Base-by-base conservation (phyloP, 192 early-diverging fungal species). In the Chytriomyces sp. region DNA sequence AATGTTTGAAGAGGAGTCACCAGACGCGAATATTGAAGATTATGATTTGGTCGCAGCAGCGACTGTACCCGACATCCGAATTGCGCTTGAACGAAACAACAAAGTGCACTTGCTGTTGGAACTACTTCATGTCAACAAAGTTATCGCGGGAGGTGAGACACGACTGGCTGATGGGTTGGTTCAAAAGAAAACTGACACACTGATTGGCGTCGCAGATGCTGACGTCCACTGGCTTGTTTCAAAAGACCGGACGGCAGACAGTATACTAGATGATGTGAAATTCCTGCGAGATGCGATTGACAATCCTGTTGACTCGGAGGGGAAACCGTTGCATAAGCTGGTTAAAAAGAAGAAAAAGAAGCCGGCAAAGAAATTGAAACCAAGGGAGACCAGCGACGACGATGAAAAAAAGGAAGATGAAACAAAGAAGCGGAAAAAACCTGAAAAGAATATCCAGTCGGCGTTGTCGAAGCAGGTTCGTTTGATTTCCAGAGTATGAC, bases 71-170 rank as follows among this genome's bases (percentile, higher is more conserved):
- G 78, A 7, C 43, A 75, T 44, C 79, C 67, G 53, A 75, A 78
- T 24, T 80, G 76, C 78, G 5, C 20, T 83, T 35, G 67, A 78
- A 10, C 26, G 77, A 10, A 73, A 84, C 43, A 77, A 82, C n/a
- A 78, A 81, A 20, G 67, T 87, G 44, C 77, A 80, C 16, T 73
- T 87, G 23, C 76, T 87, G 44, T 67, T 87, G 46, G 85, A 75
- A 5, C 69, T 87, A 62, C 44, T 85, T 23, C 60, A 79, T 8
- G 80, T 83, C 16, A 73, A 61, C 1, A 79, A 80, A 44, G 18
- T 61, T 7, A 63, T 73, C 18, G 75, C 77, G 6, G 82, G 82
- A 72, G 76, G 74, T 82, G 53, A 57, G 5, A 47, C 45, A 24
- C 60, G 20, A 60, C 24, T 60, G 43, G 35, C 35, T 35, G 35